A percentile compares a stretch with the other conserved stretches of the same genome.
phyloP scores from a whole-genome alignment of 73 alveolate genomes.

The Tetrahymena elliotti region DNA sequence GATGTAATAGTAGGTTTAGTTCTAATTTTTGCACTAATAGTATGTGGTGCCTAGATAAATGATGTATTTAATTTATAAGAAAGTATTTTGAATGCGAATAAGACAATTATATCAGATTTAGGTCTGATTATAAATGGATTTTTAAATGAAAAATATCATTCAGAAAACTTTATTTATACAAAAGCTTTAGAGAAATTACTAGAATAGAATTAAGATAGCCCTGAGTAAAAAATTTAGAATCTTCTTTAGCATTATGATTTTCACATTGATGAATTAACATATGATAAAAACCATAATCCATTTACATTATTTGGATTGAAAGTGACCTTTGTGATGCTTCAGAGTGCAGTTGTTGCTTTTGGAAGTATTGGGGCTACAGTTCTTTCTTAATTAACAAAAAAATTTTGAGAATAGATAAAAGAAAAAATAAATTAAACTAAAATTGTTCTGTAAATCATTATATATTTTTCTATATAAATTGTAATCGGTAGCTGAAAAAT shows the following conservation, averaged over 20 bases:
- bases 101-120: not conserved
- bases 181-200: not conserved
- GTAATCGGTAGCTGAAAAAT: not conserved
- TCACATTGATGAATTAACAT: not conserved
- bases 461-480: not conserved
- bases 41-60: not conserved
- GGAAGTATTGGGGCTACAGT: not conserved
- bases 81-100: not conserved
- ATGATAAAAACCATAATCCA: not conserved
- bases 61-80: not conserved
- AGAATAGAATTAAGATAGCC: not conserved
- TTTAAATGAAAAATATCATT: not conserved
- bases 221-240: not conserved
- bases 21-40: not conserved
- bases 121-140: not conserved
- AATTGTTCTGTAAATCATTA: too few species aligned
- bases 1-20: not conserved
- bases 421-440: not conserved
- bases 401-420: not conserved
- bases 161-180: not conserved
- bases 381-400: not conserved
- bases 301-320: not conserved
- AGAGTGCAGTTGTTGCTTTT: not conserved
- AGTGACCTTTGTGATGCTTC: not conserved
- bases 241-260: not conserved